Percentiles rank a stretch among this genome's conserved stretches.
These are phyloP conservation scores for Mycosphaerella sp. DNA, from an alignment of 2,329 filamentous ascomycete genomes.

Conservation along the genomic window DNA sequence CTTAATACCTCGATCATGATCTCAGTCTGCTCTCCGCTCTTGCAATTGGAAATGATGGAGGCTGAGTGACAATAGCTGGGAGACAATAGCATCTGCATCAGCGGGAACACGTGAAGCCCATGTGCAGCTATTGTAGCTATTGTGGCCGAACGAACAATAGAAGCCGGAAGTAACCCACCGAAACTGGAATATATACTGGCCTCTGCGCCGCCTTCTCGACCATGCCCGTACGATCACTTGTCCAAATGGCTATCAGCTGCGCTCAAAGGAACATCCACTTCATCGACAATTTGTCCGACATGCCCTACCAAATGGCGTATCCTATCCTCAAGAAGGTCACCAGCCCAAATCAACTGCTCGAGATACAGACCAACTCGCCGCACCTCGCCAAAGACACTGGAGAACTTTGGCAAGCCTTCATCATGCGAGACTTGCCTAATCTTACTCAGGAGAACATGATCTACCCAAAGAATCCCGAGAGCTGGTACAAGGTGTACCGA, in stretches of 20 bases:
- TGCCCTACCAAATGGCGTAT: constrained; percentile 60
- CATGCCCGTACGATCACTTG: constrained; percentile 34
- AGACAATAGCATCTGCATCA: neutral
- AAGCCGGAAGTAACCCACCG: neutral
- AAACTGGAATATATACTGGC: constrained; percentile 1
- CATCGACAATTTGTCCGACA: constrained; percentile 63
- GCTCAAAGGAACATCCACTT: constrained; percentile 38
- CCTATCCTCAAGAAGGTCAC: constrained; percentile 66
- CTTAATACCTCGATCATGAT: neutral
- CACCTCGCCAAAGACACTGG: constrained; percentile 64
- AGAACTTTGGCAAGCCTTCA: constrained; percentile 73
- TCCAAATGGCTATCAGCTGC: constrained; percentile 36
- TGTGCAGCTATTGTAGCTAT: constrained; percentile 1
- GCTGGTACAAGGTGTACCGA: constrained; percentile 72
- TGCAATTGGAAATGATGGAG: neutral
- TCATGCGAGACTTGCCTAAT: constrained; percentile 67
- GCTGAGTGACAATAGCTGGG: neutral
- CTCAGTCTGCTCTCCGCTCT: neutral
- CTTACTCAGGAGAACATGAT: constrained; percentile 50
- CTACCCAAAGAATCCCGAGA: constrained; percentile 57
- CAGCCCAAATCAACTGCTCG: constrained; percentile 62
- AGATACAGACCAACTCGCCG: constrained; percentile 68
- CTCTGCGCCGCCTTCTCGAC: neutral
- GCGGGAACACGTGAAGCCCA: neutral
- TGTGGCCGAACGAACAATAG: constrained; percentile 2